A percentile compares a stretch with the other conserved stretches of the same genome.
Evolutionary conservation across 176 grass and related monocot genomes (phyloP).

Genomic region (Eragrostis nindensis): DNA sequence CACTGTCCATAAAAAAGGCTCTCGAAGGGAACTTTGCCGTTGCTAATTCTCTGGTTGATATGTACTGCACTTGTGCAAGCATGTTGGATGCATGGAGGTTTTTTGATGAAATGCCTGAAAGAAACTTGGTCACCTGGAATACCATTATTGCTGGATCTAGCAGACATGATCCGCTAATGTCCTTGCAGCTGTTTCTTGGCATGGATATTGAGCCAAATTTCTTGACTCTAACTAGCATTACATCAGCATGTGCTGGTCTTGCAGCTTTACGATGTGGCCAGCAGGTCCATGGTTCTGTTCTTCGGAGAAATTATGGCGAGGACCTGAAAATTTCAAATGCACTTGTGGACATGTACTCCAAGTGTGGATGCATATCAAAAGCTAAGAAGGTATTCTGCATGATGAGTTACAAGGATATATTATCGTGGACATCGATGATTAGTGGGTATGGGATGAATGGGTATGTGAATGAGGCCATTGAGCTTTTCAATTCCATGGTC

Average conservation of each 20-base stretch:
- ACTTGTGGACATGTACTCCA: constrained; percentile 67
- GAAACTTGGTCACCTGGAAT: constrained; percentile 62
- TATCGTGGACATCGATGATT: constrained; percentile 68
- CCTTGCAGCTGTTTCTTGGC: constrained; percentile 55
- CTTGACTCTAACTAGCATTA: constrained; percentile 57
- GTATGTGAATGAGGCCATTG: constrained; percentile 35
- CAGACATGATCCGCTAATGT: constrained; percentile 38
- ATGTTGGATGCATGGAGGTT: constrained; percentile 42
- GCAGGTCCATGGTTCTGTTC: constrained; percentile 54
- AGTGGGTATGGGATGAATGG: constrained; percentile 62
- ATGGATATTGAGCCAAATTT: constrained; percentile 48
- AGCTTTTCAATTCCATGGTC: constrained; percentile 62
- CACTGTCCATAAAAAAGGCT: constrained; percentile 41
- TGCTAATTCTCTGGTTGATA: constrained; percentile 59
- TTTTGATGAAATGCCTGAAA: constrained; percentile 54
- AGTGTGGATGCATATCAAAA: constrained; percentile 50
- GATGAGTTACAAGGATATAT: constrained; percentile 49
- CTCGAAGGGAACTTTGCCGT: constrained; percentile 44
- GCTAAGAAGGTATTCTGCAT: constrained; percentile 52
- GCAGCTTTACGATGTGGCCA: constrained; percentile 50
- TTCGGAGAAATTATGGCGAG: constrained; percentile 43
- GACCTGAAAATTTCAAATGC: constrained; percentile 57
- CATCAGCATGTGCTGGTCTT: constrained; percentile 57
- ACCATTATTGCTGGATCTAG: constrained; percentile 60
- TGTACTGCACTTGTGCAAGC: constrained; percentile 57